Base-by-base conservation (phyloP, 2,329 filamentous ascomycete genomes). In the Nemania diffusa region DNA sequence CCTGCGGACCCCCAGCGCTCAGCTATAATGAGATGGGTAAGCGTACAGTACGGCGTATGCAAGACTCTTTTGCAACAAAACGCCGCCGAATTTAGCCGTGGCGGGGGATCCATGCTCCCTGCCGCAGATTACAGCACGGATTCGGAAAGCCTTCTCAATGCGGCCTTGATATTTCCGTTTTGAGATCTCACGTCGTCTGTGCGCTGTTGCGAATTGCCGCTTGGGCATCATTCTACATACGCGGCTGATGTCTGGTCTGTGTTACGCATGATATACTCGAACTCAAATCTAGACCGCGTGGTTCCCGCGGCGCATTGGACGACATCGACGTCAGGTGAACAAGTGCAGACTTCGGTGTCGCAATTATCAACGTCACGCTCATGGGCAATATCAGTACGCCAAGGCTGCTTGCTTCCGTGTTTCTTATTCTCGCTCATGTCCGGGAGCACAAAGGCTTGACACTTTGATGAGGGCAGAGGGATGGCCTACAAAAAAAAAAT, bases 11-110 rank as follows among this genome's bases (percentile, higher is more conserved):
- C 22, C 46, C 8, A 17, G 53, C 62, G 20, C 37, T 34, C 20
- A 37, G 27, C 34, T 48, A 64, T 46, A 57, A 40, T 64, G 55
- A 56, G 29, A 50, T 37, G 34, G 26, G 27, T 42, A 64, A 51
- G 32, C 27, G 20, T 22, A 5, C 46, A 22, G 34, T 50, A 26
- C 5, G 6, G 24, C 24, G 6, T n/a, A 57, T 57, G 64, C 60
- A 34, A 32, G 60, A 67, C 53, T 67, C 59, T 58, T 66, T 58
- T 62, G 58, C 53, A 62, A 59, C 29, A 17, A 58, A 46, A 59
- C 20, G 51, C 59, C 29, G 50, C 55, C 22, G 32, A 34, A 64
- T 60, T 67, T 56, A 59, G 55, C 60, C 52, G 64, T 48, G 22
- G 24, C 13, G 27, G 32, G 50, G 52, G 4, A 48, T 29, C 37